A percentile compares a stretch with the other conserved stretches of the same genome.
Evolutionary conservation across 202 grass and related monocot species (phyloP).

Genomic region (Thinopyrum obtusiflorum): DNA sequence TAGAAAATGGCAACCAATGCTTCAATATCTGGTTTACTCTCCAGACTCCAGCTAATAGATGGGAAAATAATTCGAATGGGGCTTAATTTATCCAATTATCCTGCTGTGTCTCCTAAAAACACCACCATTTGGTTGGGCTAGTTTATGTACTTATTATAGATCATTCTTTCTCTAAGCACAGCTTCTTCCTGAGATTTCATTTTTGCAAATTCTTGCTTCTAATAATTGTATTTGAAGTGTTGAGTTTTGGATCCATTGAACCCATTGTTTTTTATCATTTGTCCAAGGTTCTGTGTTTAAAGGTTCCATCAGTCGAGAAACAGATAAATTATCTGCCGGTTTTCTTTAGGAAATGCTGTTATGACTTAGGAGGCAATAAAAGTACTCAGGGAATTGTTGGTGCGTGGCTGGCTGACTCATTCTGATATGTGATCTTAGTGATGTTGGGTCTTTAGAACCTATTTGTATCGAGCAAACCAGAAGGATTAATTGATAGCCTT

Average conservation of each 20-base stretch:
- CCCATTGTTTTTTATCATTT: not conserved
- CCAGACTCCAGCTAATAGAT: not conserved
- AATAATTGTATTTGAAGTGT: not conserved
- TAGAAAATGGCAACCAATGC: not conserved
- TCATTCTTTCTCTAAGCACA: not conserved
- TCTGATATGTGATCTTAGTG: not conserved
- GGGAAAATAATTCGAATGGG: not conserved
- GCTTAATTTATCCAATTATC: not conserved
- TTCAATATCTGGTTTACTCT: slow-evolving; percentile 2
- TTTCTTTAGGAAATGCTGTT: not conserved
- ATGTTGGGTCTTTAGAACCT: not conserved
- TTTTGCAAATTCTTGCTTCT: not conserved
- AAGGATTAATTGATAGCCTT: not conserved
- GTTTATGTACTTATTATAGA: not conserved
- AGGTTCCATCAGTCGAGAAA: not conserved
- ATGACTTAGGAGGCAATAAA: not conserved
- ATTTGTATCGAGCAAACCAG: not conserved
- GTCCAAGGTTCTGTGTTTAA: not conserved
- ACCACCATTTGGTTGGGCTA: not conserved
- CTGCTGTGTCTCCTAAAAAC: not conserved
- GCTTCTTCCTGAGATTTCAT: not conserved
- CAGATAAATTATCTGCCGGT: not conserved
- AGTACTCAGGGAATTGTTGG: not conserved
- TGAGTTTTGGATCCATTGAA: slow-evolving; percentile 14
- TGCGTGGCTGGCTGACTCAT: not conserved